phyloP scores from a whole-genome alignment of 345 rosid genomes.

The Acer saccharum region DNA sequence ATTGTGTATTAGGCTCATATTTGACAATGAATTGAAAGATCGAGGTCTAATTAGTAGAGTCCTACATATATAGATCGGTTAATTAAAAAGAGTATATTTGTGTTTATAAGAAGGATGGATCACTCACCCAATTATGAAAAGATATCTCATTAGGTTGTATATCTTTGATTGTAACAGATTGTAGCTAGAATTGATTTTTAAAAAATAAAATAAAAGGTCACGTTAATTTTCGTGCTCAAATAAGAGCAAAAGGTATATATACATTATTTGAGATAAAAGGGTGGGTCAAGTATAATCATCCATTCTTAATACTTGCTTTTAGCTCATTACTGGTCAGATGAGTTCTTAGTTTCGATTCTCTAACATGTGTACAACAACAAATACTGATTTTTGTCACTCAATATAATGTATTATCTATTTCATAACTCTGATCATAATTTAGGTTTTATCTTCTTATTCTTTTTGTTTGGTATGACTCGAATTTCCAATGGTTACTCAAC shows the following conservation, averaged over 20 bases:
- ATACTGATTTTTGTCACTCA: neutral
- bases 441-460: no score
- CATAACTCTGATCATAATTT: no score
- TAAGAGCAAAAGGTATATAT: no score
- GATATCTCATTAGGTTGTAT: neutral
- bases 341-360: neutral
- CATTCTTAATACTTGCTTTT: neutral
- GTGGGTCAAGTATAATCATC: neutral
- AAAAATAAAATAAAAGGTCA: no score
- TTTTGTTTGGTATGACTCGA: no score
- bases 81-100: no score
- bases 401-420: no score
- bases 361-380: neutral
- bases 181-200: no score
- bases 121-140: neutral
- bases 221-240: neutral
- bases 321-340: neutral
- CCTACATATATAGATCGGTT: neutral
- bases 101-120: neutral
- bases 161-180: neutral
- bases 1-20: neutral
- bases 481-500: no score
- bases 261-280: neutral
- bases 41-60: neutral
- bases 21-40: neutral